phyloP scores from a whole-genome alignment of 139 green algal genomes.

The Desmodesmus armatus region DNA sequence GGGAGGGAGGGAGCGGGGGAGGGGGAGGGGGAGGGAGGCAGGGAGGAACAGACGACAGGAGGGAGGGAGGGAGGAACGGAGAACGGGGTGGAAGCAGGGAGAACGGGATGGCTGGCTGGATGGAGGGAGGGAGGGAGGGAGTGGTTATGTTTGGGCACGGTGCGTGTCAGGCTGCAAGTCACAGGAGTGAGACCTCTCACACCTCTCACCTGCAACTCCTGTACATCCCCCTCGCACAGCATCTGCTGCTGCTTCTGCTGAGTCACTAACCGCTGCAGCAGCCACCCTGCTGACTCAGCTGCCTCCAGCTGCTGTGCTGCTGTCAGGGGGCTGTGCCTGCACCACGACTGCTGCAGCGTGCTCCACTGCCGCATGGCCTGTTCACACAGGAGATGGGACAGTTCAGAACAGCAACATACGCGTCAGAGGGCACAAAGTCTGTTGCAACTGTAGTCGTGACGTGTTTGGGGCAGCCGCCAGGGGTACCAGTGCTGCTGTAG shows the following conservation, averaged over 20 bases:
- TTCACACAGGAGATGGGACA: background rate
- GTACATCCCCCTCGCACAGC: constrained; percentile 19
- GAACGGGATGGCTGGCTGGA: no score
- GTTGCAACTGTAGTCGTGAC: no score
- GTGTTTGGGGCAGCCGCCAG: background rate
- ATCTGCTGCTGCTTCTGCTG: constrained; percentile 19
- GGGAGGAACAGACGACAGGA: no score
- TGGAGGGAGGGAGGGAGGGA: no score
- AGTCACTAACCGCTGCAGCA: constrained; percentile 22
- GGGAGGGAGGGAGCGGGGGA: no score
- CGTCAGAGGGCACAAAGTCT: no score
- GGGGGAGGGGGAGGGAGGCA: no score
- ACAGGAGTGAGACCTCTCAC: background rate
- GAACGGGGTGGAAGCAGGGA: no score
- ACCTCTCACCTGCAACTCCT: constrained; percentile 27
- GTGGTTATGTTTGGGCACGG: no score
- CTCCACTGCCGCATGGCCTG: constrained; percentile 36
- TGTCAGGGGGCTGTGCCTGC: background rate
- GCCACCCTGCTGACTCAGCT: constrained; percentile 29
- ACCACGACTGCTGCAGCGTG: constrained; percentile 31
- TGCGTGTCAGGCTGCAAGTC: background rate
- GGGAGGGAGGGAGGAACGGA: no score
- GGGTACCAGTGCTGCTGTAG: background rate
- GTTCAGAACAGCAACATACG: no score
- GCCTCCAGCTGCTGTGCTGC: constrained; percentile 12